phyloP scores from a whole-genome alignment of 371 early-diverging fungal genomes.

The Mortierella sp. region DNA sequence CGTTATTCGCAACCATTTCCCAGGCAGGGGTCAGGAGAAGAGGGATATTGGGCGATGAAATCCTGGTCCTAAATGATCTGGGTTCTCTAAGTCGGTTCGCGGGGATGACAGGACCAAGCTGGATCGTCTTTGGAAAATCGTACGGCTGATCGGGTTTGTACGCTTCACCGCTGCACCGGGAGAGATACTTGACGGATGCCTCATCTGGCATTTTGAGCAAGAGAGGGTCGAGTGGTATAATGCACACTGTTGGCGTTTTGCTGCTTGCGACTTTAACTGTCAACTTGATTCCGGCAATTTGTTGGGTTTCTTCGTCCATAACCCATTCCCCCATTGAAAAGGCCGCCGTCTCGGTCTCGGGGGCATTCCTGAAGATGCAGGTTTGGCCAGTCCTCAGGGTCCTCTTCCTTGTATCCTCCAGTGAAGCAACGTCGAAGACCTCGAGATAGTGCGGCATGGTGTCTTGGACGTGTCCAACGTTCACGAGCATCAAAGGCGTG shows the following conservation, averaged over 20 bases:
- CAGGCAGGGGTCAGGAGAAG: constrained; percentile 11
- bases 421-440: constrained; percentile 18
- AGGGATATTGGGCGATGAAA: constrained; percentile 21
- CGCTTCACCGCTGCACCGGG: constrained; percentile 7
- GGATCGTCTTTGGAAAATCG: constrained; percentile 38
- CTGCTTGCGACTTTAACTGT: constrained; percentile 36
- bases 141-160: constrained; percentile 45
- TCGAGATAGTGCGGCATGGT: constrained; percentile 30
- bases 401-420: constrained; percentile 20
- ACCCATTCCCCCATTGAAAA: constrained; percentile 54
- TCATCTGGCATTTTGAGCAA: constrained; percentile 26
- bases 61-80: constrained; percentile 29
- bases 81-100: constrained; percentile 1
- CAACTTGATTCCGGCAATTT: constrained; percentile 31
- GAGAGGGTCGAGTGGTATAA: constrained; percentile 32
- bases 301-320: constrained; percentile 20
- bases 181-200: constrained; percentile 14
- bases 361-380: constrained; percentile 27
- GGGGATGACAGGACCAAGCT: constrained; percentile 30
- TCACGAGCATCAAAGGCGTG: constrained; percentile 31
- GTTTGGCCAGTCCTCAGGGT: constrained; percentile 23
- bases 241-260: constrained; percentile 23
- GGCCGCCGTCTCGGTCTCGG: constrained; percentile 13
- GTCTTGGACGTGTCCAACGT: constrained; percentile 38
- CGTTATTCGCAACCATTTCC: constrained; percentile 5